Conservation (phyloP, 306 rosid species). For the Pyrus communis region DNA sequence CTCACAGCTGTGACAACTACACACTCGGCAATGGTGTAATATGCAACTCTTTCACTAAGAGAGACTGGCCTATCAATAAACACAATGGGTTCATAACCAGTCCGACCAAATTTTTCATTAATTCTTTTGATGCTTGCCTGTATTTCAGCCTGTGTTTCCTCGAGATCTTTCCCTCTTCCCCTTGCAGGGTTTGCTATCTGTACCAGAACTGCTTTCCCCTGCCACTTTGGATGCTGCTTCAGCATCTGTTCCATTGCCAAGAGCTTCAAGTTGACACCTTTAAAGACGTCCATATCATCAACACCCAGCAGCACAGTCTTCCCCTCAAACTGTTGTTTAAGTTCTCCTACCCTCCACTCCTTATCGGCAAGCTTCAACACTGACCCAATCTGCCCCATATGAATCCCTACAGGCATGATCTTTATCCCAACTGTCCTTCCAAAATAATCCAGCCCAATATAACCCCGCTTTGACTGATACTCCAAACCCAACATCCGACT, state of each 20-base stretch:
- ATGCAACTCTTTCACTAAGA: constrained; percentile 45
- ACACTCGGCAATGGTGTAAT: constrained; percentile 47
- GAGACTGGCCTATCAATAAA: constrained; percentile 45
- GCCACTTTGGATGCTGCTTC: constrained; percentile 49
- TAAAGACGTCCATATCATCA: constrained; percentile 58
- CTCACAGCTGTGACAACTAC: constrained; percentile 59
- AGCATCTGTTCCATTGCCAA: constrained; percentile 62
- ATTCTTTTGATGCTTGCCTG: constrained; percentile 35
- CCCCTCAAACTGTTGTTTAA: constrained; percentile 40
- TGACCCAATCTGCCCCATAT: constrained; percentile 60
- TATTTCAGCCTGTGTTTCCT: constrained; percentile 49
- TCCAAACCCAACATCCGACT: constrained; percentile 64
- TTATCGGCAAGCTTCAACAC: constrained; percentile 43
- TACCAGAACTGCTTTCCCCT: constrained; percentile 43
- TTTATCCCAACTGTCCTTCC: constrained; percentile 63
- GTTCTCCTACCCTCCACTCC: constrained; percentile 50
- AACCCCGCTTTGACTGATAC: constrained; percentile 66
- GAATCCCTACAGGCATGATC: constrained; percentile 66
- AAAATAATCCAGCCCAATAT: constrained; percentile 61
- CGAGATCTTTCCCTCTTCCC: constrained; percentile 54
- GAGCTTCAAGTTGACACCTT: constrained; percentile 51
- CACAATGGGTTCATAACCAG: constrained; percentile 44
- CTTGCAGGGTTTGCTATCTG: constrained; percentile 62
- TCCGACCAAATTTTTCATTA: constrained; percentile 30
- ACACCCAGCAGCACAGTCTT: constrained; percentile 50